phyloP scores from a whole-genome alignment of 225 moss, liverwort and hornwort genomes.

The Pleurozium schreberi region DNA sequence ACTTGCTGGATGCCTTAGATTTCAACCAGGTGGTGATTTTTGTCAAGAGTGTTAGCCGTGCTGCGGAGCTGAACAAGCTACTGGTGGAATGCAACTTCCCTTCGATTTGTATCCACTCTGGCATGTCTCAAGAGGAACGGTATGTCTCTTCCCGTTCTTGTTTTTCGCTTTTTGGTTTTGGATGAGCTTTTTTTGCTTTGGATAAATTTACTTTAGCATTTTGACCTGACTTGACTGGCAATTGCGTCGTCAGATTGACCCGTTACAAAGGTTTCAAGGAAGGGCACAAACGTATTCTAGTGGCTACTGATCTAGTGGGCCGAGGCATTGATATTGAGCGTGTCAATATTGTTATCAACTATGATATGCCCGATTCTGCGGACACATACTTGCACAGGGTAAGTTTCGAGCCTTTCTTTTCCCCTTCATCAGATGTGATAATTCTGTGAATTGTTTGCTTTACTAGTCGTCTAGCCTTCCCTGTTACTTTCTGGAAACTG shows the following conservation, averaged over 20 bases:
- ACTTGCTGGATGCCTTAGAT: conserved; percentile 88
- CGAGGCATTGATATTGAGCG: conserved; percentile 96
- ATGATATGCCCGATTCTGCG: conserved; percentile 97
- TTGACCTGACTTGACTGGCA: not conserved
- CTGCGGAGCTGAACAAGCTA: conserved; percentile 88
- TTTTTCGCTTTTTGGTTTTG: not conserved
- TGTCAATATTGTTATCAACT: conserved; percentile 93
- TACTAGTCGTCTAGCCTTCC: not conserved
- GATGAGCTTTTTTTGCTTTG: not conserved
- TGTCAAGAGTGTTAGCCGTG: conserved; percentile 93
- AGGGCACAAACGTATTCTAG: conserved; percentile 90
- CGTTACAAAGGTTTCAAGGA: conserved; percentile 97
- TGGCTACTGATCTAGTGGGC: conserved; percentile 88
- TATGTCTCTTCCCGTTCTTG: not conserved
- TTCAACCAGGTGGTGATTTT: conserved; percentile 99
- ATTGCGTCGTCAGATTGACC: conserved; percentile 41
- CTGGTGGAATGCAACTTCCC: conserved; percentile 98
- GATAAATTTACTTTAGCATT: not conserved
- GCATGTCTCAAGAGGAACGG: conserved; percentile 97
- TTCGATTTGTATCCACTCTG: conserved; percentile 92
- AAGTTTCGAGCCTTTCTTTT: not conserved
- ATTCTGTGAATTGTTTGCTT: not conserved
- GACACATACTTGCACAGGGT: conserved; percentile 91
- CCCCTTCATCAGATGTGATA: too few species aligned
- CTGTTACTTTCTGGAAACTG: not conserved